Evolutionary conservation across 1,139 yeast genomes (phyloP), one percentile per base, ranked within the genome.

Genomic region (Suhomyces bribrorum): DNA sequence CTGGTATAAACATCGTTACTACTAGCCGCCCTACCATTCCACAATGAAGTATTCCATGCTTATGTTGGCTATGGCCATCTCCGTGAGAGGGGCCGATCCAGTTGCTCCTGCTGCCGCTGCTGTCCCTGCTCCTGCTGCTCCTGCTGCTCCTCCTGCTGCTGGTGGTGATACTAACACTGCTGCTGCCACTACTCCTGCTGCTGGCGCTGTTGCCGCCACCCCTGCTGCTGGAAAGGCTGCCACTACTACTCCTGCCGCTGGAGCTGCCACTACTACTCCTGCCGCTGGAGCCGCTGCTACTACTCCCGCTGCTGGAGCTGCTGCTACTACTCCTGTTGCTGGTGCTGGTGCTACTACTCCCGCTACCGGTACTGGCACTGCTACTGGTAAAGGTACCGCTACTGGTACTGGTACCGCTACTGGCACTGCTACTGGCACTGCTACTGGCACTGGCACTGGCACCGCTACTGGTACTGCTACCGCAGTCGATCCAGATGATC

Each of bases 151-250:
- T n/a, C 26, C 36, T n/a, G 31, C 38, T 8, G 36, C 22, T 11
- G n/a, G n/a, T n/a, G n/a, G n/a, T n/a, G n/a, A n/a, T n/a, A n/a
- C n/a, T n/a, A n/a, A n/a, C n/a, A 48, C 73, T 13, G 61, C 63
- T 30, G 77, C 29, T n/a, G 30, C 34, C 14, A 26, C 45, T 5
- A 71, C 81, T 44, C 83, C 80, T 31, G 71, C 71, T 5, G 54
- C 67, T 36, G 47, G 57, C 5, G 54, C 54, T 35, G 59, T 60
- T 13, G 50, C 53, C 14, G 39, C 41, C 26, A 36, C 47, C 26
- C 36, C 36, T 12, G 38, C 46, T 24, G 34, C 29, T 32, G 45
- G 46, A 16, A 44, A 38, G 20, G 32, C 46, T 7, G 34, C 40
- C 17, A 32, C 46, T 17, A 41, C 43, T 26, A 41, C 46, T 14